Evolutionary conservation across 306 rosid genomes (phyloP).

Genomic region (Nissolia schottii): DNA sequence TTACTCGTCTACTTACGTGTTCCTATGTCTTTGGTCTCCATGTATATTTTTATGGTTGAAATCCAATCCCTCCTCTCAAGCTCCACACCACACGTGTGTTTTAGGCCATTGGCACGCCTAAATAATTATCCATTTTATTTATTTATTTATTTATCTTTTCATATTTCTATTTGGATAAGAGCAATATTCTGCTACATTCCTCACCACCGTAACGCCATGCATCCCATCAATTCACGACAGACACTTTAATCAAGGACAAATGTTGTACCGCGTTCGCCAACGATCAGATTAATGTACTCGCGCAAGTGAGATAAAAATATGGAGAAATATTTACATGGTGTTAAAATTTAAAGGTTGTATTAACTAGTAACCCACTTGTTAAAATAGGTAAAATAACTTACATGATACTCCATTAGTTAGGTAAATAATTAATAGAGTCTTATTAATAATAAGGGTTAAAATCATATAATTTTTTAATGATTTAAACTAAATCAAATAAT

Average conservation of each 20-base stretch:
- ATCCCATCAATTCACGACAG: neutral
- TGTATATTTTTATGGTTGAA: slow-evolving; percentile 18
- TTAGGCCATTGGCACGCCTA: neutral
- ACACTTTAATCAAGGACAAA: neutral
- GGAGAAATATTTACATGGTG: no score
- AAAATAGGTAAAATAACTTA: no score
- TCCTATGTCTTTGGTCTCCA: neutral
- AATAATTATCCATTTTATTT: neutral
- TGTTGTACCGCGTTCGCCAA: neutral
- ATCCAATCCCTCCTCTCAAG: neutral
- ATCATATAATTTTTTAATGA: no score
- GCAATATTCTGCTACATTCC: neutral
- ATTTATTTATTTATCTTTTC: no score
- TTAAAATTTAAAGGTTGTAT: no score
- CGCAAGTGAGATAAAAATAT: neutral
- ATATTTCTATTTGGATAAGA: neutral
- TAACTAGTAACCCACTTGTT: no score
- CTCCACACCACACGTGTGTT: neutral
- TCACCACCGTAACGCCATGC: neutral
- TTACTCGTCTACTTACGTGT: neutral
- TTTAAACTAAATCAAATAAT: no score
- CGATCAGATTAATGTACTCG: neutral
- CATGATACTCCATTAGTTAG: no score
- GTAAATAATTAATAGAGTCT: no score
- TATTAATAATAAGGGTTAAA: no score